These are phyloP conservation scores for Sordariomycetes sp. DNA, from an alignment of 2,329 filamentous ascomycete genomes.

Conservation along the genomic window DNA sequence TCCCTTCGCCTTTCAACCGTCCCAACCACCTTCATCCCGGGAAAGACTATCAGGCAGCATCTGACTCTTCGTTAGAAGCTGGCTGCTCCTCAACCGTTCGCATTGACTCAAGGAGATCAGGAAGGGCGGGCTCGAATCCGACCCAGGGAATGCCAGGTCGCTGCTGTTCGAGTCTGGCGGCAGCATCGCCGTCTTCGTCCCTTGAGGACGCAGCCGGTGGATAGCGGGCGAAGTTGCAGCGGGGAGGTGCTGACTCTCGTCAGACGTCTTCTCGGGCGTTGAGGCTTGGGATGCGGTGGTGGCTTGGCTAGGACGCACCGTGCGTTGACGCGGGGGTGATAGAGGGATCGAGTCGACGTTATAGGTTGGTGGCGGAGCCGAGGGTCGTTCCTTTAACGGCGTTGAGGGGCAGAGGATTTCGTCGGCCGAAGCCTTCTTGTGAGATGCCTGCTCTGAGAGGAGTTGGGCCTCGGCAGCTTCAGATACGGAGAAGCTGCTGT, in stretches of 20 bases:
- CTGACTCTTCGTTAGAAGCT: slow-evolving; percentile 42
- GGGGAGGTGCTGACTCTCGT: no score
- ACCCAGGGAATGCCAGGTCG: no score
- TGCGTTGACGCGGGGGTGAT: no score
- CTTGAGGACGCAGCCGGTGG: no score
- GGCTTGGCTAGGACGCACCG: slow-evolving; percentile 21
- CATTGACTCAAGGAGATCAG: slow-evolving; percentile 6
- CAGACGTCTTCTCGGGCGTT: slow-evolving; percentile 17
- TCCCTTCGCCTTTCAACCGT: no score
- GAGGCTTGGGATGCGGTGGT: slow-evolving; percentile 26
- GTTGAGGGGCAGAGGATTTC: slow-evolving; percentile 24
- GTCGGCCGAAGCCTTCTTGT: slow-evolving; percentile 20
- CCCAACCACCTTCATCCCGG: slow-evolving; percentile 21
- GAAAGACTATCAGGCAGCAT: slow-evolving; percentile 39
- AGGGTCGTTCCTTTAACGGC: slow-evolving; percentile 7
- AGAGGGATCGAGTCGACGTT: no score
- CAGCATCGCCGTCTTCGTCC: no score
- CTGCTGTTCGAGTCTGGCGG: no score
- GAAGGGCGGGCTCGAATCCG: slow-evolving; percentile 10
- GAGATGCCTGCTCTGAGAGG: slow-evolving; percentile 32
- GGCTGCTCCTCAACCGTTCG: slow-evolving; percentile 21
- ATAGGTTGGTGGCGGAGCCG: no score
- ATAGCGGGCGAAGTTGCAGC: no score
- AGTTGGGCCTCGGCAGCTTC: slow-evolving; percentile 45
- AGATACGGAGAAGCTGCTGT: slow-evolving; percentile 34